Percentiles rank a stretch among this genome's conserved stretches.
phyloP scores from a whole-genome alignment of 1,139 yeast genomes.

The Diutina mesorugosa region DNA sequence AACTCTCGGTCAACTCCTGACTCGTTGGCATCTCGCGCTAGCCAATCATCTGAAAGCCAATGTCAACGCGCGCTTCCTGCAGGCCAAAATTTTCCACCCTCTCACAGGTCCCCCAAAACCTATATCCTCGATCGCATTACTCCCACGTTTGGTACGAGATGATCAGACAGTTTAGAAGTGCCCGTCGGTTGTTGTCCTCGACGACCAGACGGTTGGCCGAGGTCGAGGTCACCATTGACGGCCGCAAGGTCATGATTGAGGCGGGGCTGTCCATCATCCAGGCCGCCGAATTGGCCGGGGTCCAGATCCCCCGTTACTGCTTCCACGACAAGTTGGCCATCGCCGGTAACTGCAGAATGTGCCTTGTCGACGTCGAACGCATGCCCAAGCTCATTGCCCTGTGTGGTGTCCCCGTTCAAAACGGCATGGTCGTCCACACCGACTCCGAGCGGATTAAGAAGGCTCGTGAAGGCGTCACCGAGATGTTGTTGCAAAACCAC shows the following conservation, averaged over 20 bases:
- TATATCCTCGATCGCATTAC: background rate
- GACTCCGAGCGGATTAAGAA: conserved; percentile 69
- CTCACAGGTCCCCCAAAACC: background rate
- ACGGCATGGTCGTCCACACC: conserved; percentile 82
- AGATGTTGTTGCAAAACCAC: conserved; percentile 78
- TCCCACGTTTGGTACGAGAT: background rate
- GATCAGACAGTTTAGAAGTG: conserved; percentile 2
- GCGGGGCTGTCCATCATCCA: conserved; percentile 84
- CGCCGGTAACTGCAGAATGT: conserved; percentile 96
- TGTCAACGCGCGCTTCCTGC: background rate
- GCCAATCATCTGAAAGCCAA: background rate
- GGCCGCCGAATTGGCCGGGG: conserved; percentile 89
- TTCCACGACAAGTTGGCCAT: conserved; percentile 84
- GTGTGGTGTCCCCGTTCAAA: conserved; percentile 84
- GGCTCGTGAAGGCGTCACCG: conserved; percentile 87
- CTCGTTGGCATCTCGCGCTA: background rate
- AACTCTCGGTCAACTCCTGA: background rate
- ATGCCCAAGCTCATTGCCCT: conserved; percentile 88
- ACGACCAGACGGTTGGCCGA: conserved; percentile 26
- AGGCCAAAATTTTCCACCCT: background rate
- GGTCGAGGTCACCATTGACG: conserved; percentile 69
- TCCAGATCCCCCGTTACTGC: conserved; percentile 78
- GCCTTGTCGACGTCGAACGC: conserved; percentile 81
- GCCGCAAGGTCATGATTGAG: conserved; percentile 63
- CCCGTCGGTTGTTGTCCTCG: conserved; percentile 1